Conservation (phyloP, 2,329 filamentous ascomycete genomes). For the Clonostachys byssicola region DNA sequence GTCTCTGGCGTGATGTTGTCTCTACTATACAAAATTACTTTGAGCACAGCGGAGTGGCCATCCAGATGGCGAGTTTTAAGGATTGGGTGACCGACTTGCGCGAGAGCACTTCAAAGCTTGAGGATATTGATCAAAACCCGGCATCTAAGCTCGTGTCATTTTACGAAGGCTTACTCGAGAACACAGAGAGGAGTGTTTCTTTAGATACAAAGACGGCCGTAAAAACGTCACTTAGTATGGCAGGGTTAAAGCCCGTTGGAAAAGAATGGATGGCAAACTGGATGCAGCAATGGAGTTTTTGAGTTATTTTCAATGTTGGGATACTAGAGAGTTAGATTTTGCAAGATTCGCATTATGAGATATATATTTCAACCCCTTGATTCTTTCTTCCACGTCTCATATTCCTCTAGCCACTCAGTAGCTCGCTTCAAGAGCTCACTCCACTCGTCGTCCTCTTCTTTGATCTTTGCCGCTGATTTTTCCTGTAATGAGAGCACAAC, state of each 20-base stretch:
- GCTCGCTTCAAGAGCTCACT: neutral
- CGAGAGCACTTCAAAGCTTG: conserved; percentile 24
- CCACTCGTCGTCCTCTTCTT: too few species aligned
- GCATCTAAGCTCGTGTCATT: conserved; percentile 48
- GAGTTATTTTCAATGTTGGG: too few species aligned
- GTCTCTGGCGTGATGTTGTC: conserved; percentile 33
- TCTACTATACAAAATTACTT: conserved; percentile 34
- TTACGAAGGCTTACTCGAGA: conserved; percentile 42
- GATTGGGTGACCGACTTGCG: conserved; percentile 42
- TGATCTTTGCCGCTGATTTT: too few species aligned
- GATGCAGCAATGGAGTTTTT: conserved; percentile 39
- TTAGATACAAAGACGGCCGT: conserved; percentile 34
- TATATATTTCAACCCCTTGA: neutral
- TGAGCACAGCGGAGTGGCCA: conserved; percentile 23
- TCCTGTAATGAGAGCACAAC: too few species aligned
- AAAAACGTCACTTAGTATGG: conserved; percentile 34
- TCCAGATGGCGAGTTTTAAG: conserved; percentile 27
- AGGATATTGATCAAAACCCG: conserved; percentile 36
- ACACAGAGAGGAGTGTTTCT: conserved; percentile 16
- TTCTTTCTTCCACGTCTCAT: neutral
- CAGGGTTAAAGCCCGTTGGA: conserved; percentile 30
- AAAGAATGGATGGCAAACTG: conserved; percentile 39
- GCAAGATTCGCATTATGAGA: neutral
- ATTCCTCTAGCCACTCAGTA: neutral
- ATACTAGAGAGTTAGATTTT: too few species aligned